Evolutionary conservation across 2,329 filamentous ascomycete species (phyloP), one percentile per base, ranked within the genome.

Genomic region (Cercospora zeae-maydis): DNA sequence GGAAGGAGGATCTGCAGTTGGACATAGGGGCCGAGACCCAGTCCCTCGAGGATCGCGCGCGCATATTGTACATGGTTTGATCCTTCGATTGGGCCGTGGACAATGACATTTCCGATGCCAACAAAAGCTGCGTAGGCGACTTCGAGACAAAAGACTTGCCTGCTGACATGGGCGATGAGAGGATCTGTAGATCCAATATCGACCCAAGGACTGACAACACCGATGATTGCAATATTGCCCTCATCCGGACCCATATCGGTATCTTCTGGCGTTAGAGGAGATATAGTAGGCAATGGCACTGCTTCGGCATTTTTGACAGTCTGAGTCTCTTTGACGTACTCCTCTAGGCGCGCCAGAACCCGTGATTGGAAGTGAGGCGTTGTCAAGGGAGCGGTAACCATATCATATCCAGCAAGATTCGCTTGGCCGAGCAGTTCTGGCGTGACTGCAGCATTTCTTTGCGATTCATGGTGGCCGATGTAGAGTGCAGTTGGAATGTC

Each of bases 111-210:
- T 61, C 88, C 87, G 53, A 95, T 84, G 36, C 96, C 96, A 73
- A 92, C 97, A 78, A 98, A 99, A 66, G 92, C 93, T 67, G 96
- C 95, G 78, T 97, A 99, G 54, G 92, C 90, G 53, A 98, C 84
- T 75, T 99, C 95, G 39, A 96, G 83, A 74, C 92, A 92, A 66
- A 99, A 81, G 6, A 96, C 90, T 78, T 97, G 93, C 49, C 91
- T 87, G 36, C 93, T 97, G 63, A 98, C 84, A 75, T 90, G 91
- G 7, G 92, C 87, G 66, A 98, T 88, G 66, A 93, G 77, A 6
- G 92, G 90, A 75, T 97, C 89, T 1, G 87, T 79, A 2, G 93
- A 96, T 71, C 88, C 89, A 11, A 98, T 80, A 74, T 98, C 93
- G 68, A 96, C 93, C 93, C 93, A 98, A 5, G 91, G 85, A 75